These are phyloP conservation scores for Neurospora tetraspora DNA, from an alignment of 495 filamentous ascomycete species.

Conservation along the genomic window DNA sequence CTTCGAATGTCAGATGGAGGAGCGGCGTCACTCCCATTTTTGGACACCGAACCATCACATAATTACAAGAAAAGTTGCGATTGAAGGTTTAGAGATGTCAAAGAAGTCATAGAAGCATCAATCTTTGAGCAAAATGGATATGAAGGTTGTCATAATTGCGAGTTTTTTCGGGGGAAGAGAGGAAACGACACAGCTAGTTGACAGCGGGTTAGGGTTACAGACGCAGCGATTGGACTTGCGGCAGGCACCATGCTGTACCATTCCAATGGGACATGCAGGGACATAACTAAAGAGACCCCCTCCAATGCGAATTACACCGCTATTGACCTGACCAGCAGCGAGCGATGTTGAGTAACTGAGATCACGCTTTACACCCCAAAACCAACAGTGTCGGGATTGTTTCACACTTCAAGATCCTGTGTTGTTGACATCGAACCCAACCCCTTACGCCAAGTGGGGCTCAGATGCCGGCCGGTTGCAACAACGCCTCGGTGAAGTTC, in stretches of 20 bases:
- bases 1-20: not conserved
- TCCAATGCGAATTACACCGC: no score
- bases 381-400: not conserved
- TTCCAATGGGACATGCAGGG: not conserved
- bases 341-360: no score
- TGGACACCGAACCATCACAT: not conserved
- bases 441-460: not conserved
- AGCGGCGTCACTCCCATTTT: not conserved
- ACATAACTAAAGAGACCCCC: not conserved
- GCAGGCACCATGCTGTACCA: not conserved
- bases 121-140: not conserved
- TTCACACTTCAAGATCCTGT: not conserved
- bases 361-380: no score
- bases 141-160: not conserved
- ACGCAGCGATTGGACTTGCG: not conserved
- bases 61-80: fast-evolving
- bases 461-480: not conserved
- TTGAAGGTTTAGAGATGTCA: not conserved
- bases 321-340: no score
- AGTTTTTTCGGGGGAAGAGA: not conserved
- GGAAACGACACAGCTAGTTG: not conserved
- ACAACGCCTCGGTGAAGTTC: not conserved
- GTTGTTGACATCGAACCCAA: not conserved
- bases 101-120: not conserved
- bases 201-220: not conserved